phyloP scores from a whole-genome alignment of 805 yeast species.

The Torulaspora franciscae region DNA sequence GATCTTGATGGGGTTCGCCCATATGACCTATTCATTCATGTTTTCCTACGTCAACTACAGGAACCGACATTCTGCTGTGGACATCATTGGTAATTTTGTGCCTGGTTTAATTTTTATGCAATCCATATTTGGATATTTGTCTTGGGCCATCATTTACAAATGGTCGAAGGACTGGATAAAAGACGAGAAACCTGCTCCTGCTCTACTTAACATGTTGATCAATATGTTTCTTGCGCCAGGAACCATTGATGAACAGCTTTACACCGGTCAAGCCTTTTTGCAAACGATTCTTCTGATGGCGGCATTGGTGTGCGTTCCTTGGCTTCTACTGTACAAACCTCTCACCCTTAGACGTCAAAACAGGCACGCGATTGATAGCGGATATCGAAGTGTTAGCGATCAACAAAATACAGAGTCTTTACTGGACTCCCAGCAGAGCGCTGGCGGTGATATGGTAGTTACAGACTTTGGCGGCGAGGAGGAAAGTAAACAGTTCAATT shows the following conservation, averaged over 20 bases:
- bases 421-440: constrained; percentile 42
- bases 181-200: constrained; percentile 77
- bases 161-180: constrained; percentile 93
- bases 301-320: constrained; percentile 90
- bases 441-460: constrained; percentile 43
- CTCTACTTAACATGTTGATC: constrained; percentile 88
- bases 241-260: constrained; percentile 70
- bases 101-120: constrained; percentile 96
- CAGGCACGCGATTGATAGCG: constrained; percentile 36
- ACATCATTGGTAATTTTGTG: constrained; percentile 85
- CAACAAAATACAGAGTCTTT: constrained; percentile 32
- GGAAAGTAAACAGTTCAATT: constrained; percentile 52
- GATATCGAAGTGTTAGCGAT: constrained; percentile 42
- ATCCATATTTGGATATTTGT: constrained; percentile 88
- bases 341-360: constrained; percentile 58
- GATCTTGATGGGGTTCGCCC: constrained; percentile 87
- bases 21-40: constrained; percentile 85
- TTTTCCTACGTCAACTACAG: constrained; percentile 80
- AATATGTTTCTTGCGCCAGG: constrained; percentile 96
- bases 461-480: constrained; percentile 43
- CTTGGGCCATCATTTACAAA: constrained; percentile 81
- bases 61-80: constrained; percentile 65
- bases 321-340: constrained; percentile 84
- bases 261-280: constrained; percentile 69
- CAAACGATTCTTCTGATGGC: constrained; percentile 66